These are phyloP conservation scores for Fusarium camptoceras DNA, from an alignment of 2,329 filamentous ascomycete species.

Conservation along the genomic window DNA sequence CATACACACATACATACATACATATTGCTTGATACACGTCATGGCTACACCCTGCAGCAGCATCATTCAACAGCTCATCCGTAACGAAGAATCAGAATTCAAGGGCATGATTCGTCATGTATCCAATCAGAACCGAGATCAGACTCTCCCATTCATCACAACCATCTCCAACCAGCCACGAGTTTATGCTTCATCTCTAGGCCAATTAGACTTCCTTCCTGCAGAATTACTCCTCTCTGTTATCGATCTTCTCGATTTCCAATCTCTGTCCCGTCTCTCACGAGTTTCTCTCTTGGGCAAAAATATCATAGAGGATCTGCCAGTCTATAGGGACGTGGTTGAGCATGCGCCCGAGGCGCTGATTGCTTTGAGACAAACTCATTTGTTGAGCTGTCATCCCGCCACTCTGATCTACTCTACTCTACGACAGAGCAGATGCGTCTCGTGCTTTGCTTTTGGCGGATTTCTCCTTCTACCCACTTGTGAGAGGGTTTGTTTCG, in stretches of 20 bases:
- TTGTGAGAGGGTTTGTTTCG: constrained; percentile 49
- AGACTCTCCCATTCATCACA: constrained; percentile 19
- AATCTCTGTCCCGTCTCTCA: constrained; percentile 47
- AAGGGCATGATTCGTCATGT: constrained; percentile 35
- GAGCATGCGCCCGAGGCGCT: constrained; percentile 54
- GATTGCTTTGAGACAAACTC: constrained; percentile 41
- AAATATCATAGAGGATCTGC: constrained; percentile 44
- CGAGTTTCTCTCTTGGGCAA: constrained; percentile 43
- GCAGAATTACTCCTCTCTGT: constrained; percentile 43
- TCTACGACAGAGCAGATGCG: constrained; percentile 44
- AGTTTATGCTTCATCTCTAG: constrained; percentile 37
- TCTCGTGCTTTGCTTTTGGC: constrained; percentile 47
- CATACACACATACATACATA: neutral
- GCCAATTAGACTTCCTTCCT: constrained; percentile 45
- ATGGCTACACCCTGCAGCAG: constrained; percentile 20
- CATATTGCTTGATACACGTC: constrained; percentile 1
- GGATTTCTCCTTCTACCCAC: constrained; percentile 49
- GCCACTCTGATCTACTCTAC: constrained; percentile 36
- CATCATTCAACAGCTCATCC: constrained; percentile 27
- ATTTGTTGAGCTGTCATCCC: constrained; percentile 39
- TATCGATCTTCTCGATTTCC: constrained; percentile 46
- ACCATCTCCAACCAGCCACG: constrained; percentile 17
- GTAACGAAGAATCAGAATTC: constrained; percentile 34
- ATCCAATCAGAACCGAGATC: constrained; percentile 20
- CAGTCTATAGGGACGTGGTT: constrained; percentile 56